phyloP scores from a whole-genome alignment of 2,329 filamentous ascomycete species.

The Trematosphaeria pertusa region DNA sequence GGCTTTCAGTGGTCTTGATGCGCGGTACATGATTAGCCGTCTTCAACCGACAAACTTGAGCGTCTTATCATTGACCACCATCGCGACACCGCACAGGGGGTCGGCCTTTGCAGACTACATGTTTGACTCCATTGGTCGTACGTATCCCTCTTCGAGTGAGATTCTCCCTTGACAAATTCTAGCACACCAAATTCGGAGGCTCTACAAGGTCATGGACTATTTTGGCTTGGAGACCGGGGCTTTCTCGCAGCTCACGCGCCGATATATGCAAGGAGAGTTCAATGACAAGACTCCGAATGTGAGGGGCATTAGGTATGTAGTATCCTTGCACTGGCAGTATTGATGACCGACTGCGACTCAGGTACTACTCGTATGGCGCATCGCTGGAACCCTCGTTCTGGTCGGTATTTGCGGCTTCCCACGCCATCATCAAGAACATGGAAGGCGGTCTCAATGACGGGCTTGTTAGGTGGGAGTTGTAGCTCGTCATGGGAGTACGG shows the following conservation, averaged over 20 bases:
- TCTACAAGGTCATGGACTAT: conserved; percentile 63
- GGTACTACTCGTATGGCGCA: conserved; percentile 70
- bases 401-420: conserved; percentile 64
- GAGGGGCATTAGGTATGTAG: conserved; percentile 56
- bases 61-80: conserved; percentile 72
- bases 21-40: conserved; percentile 68
- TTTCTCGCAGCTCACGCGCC: conserved; percentile 66
- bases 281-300: conserved; percentile 65
- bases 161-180: no score
- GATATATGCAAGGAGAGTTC: conserved; percentile 65
- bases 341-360: conserved; percentile 23
- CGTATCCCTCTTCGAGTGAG: no score
- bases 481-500: not conserved
- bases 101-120: conserved; percentile 69
- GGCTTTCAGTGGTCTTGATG: conserved; percentile 63
- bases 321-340: not conserved
- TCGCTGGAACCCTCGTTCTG: conserved; percentile 62
- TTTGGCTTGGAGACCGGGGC: conserved; percentile 65
- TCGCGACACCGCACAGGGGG: conserved; percentile 67
- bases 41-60: conserved; percentile 71
- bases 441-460: conserved; percentile 69
- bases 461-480: conserved; percentile 59
- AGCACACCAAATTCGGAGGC: conserved; percentile 58
- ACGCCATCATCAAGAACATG: conserved; percentile 59
- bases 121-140: conserved; percentile 64